Base-by-base conservation (phyloP, 2,329 filamentous ascomycete genomes). In the Cytospora paraplurivora region DNA sequence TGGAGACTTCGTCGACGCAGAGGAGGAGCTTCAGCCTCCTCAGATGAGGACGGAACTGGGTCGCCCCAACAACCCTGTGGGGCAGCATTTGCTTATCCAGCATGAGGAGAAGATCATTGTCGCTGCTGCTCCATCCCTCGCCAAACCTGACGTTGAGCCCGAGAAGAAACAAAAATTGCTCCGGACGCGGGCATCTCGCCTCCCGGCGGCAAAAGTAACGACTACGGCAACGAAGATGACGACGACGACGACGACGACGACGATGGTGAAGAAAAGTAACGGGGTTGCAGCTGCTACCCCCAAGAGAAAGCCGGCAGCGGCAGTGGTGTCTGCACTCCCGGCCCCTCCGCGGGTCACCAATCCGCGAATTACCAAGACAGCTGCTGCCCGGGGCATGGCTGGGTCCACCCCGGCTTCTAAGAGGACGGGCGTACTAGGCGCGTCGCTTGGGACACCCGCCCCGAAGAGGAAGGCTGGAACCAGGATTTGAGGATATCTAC, bases 301-400 rank as follows among this genome's bases (percentile, higher is more conserved):
- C 55, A 62, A 56, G 59, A 55, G 49, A 35, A 27, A 52, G 8
- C 33, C 12, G 32, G 19, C 51, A 19, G 44, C 38, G 15, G 32
- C 50, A 74, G 74, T 67, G 66, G 62, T 17, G 74, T 75, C 6
- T 67, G 71, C 33, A 75, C 73, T 74, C 72, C 71, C 19, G 69
- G 73, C 41, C 66, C 71, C 69, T 71, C 70, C 62, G 67, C 67
- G 52, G 70, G 65, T 62, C 70, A 73, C 61, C n/a, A 47, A 21
- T 71, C 70, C 62, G 67, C 67, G 52, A 69, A 64, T 62, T 70
- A 73, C 61, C n/a, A 47, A 21, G 11, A 60, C 62, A 7, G 63
- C 56, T 55, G 35, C 35, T 13, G 51, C 61, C 27, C 57, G 56
- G n/a, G 56, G 56, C 21, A 54, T 41, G 19, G 27, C 53, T 15